phyloP scores from a whole-genome alignment of 2,329 filamentous ascomycete genomes.

The Botrytis hyacinthi region DNA sequence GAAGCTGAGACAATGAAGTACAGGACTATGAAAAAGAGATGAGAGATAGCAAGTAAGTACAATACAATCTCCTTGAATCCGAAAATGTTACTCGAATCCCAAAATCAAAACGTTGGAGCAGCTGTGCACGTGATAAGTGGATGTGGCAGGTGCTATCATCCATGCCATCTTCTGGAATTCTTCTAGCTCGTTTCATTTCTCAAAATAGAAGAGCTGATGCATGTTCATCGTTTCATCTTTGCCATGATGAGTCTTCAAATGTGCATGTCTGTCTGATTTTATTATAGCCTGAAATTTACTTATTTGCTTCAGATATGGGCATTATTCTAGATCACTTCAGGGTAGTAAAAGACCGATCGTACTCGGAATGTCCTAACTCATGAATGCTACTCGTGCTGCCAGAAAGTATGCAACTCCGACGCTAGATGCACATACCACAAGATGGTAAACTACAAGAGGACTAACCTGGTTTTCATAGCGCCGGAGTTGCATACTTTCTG shows the following conservation, averaged over 20 bases:
- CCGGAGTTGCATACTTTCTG: no score
- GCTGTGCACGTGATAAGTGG: neutral
- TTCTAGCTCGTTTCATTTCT: constrained; percentile 9
- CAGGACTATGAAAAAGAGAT: neutral
- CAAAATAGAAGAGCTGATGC: neutral
- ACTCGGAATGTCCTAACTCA: neutral
- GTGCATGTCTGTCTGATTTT: neutral
- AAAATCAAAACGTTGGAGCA: neutral
- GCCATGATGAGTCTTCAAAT: neutral
- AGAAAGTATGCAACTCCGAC: no score
- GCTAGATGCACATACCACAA: no score
- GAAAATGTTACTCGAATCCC: neutral
- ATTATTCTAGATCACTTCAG: neutral
- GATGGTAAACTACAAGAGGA: no score
- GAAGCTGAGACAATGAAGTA: neutral
- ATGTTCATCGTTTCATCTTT: neutral
- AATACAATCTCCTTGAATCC: neutral
- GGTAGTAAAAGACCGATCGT: no score
- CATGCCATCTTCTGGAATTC: neutral
- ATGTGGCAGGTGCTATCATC: neutral
- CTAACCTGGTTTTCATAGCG: no score
- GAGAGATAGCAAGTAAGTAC: neutral
- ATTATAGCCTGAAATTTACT: no score
- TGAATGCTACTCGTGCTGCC: neutral
- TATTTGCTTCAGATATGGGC: neutral